A percentile compares a stretch with the other conserved stretches of the same genome.
Evolutionary conservation across 257 asterid genomes (phyloP).

Genomic region (Fraxinus quadrangulata): DNA sequence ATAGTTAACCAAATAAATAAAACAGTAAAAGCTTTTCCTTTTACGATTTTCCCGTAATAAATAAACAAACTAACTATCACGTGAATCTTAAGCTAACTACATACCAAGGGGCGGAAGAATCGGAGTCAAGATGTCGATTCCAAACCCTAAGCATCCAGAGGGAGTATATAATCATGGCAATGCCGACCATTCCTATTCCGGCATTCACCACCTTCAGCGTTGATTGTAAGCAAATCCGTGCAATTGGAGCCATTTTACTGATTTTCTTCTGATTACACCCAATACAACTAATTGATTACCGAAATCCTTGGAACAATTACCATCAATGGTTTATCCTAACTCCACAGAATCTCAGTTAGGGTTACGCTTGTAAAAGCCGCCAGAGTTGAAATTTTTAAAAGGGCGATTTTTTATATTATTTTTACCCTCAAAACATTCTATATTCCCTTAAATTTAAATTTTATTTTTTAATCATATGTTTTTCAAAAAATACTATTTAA

Average conservation of each 20-base stretch:
- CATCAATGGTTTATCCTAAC: background rate
- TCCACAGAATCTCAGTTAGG: background rate
- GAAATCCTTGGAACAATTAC: background rate
- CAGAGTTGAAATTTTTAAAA: background rate
- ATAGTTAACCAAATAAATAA: background rate
- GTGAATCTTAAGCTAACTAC: conserved; percentile 1
- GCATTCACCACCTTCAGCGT: conserved; percentile 74
- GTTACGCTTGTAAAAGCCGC: background rate
- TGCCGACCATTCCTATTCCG: conserved; percentile 72
- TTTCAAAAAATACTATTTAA: too few relatives aligned
- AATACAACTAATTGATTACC: background rate
- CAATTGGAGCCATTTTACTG: conserved; percentile 61
- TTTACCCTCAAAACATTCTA: too few relatives aligned
- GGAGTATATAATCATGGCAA: conserved; percentile 73
- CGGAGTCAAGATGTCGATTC: conserved; percentile 50
- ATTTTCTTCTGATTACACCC: background rate
- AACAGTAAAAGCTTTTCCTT: background rate
- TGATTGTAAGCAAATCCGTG: conserved; percentile 69
- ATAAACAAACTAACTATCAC: background rate
- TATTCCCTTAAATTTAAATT: too few relatives aligned
- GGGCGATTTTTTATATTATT: too few relatives aligned
- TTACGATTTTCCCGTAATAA: background rate
- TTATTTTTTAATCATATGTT: too few relatives aligned
- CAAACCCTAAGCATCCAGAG: conserved; percentile 89
- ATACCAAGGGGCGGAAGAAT: conserved; percentile 60